Percentiles rank a stretch among this genome's conserved stretches.
Conservation (phyloP, 2,329 filamentous ascomycete species). For the Arthrobotrys sphaeroides region DNA sequence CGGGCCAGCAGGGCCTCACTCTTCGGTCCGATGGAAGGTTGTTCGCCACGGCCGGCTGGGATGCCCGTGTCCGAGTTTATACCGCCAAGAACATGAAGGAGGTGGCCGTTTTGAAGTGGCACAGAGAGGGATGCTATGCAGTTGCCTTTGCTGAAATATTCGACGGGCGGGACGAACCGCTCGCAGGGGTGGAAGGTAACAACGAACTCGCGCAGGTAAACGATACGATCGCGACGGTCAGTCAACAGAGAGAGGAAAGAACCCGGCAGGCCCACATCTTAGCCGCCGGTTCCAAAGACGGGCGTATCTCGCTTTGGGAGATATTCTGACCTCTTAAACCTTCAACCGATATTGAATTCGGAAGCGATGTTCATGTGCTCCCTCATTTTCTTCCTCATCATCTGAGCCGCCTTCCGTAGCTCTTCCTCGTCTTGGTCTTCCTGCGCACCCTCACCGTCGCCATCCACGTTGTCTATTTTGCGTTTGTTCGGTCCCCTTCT, state of each 20-base stretch:
- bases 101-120: slow-evolving; percentile 92
- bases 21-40: slow-evolving; percentile 83
- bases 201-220: slow-evolving; percentile 27
- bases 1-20: slow-evolving; percentile 83
- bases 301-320: slow-evolving; percentile 94
- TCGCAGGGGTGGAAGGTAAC: slow-evolving; percentile 1
- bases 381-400: slow-evolving; percentile 70
- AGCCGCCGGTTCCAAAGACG: slow-evolving; percentile 90
- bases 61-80: slow-evolving; percentile 82
- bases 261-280: slow-evolving; percentile 74
- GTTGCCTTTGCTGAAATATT: slow-evolving; percentile 70
- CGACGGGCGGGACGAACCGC: slow-evolving; percentile 60
- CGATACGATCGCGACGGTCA: not conserved
- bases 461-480: slow-evolving; percentile 61
- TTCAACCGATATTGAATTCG: slow-evolving; percentile 74
- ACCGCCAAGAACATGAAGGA: slow-evolving; percentile 82
- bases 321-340: slow-evolving; percentile 71
- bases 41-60: slow-evolving; percentile 93
- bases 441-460: slow-evolving; percentile 59
- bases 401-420: slow-evolving; percentile 62
- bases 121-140: slow-evolving; percentile 85
- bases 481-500: slow-evolving; percentile 14
- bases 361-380: slow-evolving; percentile 68
- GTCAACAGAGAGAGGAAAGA: slow-evolving; percentile 5
- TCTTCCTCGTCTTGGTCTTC: slow-evolving; percentile 58